Conservation (phyloP, 192 early-diverging fungal genomes). For the Cladochytrium replicatum region DNA sequence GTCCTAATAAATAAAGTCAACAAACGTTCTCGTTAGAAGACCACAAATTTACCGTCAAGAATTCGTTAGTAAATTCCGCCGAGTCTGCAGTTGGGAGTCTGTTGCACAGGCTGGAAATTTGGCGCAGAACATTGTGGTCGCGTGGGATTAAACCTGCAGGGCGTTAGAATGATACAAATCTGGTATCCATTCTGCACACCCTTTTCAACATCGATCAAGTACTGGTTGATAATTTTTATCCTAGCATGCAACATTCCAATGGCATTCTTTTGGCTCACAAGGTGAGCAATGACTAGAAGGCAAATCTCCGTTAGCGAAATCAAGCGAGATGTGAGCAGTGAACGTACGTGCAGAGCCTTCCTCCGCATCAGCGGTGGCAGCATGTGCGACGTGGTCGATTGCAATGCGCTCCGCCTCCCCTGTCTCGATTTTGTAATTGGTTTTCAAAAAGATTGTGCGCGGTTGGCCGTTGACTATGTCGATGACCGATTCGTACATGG, state of each 20-base stretch:
- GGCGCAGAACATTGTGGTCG: conserved; percentile 67
- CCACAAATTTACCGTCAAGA: conserved; percentile 60
- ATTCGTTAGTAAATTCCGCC: conserved; percentile 60
- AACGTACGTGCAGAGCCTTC: conserved; percentile 45
- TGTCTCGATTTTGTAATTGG: conserved; percentile 71
- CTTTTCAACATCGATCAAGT: conserved; percentile 58
- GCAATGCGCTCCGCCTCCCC: conserved; percentile 82
- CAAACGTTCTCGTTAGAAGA: no score
- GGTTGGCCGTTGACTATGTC: conserved; percentile 48
- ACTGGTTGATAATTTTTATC: conserved; percentile 56
- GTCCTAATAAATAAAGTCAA: conserved; percentile 37
- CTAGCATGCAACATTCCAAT: conserved; percentile 72
- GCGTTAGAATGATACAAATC: neutral
- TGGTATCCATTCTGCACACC: no score
- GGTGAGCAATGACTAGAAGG: conserved; percentile 51
- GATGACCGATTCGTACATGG: conserved; percentile 67
- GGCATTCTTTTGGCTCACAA: conserved; percentile 66
- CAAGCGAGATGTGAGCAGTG: no score
- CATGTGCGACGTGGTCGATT: conserved; percentile 76
- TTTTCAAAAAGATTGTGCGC: conserved; percentile 51
- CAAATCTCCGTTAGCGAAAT: no score
- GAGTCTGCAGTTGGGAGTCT: conserved; percentile 60
- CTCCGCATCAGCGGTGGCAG: conserved; percentile 40
- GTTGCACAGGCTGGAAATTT: conserved; percentile 63
- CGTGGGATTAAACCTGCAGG: conserved; percentile 46